These are phyloP conservation scores for Zostera marina DNA, from an alignment of 116 monocot genomes.

Conservation along the genomic window DNA sequence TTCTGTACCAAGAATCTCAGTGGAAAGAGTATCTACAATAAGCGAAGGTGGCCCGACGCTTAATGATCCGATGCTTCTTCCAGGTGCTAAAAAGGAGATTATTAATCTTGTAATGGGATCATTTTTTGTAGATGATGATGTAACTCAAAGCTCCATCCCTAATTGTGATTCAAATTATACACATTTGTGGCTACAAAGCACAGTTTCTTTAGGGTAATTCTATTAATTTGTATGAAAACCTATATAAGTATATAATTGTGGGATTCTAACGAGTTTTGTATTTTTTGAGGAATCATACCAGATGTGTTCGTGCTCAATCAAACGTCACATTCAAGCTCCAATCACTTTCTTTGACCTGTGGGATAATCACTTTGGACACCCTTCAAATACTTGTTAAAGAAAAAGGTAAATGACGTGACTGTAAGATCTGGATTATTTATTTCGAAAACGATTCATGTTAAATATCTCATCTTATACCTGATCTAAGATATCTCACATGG, in stretches of 20 bases:
- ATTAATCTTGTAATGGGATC: conserved; percentile 16
- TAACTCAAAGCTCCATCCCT: conserved; percentile 18
- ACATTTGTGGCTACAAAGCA: conserved; percentile 92
- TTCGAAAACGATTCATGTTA: no score
- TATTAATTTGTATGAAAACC: background rate
- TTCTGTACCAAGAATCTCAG: conserved; percentile 31
- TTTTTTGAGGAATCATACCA: conserved; percentile 6
- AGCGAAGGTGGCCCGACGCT: conserved; percentile 13
- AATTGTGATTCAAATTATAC: conserved; percentile 36
- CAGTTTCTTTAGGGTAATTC: conserved; percentile 76
- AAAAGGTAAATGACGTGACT: conserved; percentile 64
- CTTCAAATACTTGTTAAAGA: conserved; percentile 77
- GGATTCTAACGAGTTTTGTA: background rate
- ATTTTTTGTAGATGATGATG: conserved; percentile 19
- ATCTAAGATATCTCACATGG: no score
- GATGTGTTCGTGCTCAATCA: conserved; percentile 81
- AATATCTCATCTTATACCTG: no score
- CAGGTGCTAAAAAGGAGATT: conserved; percentile 27
- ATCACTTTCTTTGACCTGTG: conserved; percentile 87
- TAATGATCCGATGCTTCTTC: conserved; percentile 23
- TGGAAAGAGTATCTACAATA: conserved; percentile 18
- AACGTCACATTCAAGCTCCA: conserved; percentile 84
- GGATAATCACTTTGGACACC: conserved; percentile 84
- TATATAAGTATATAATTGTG: no score
- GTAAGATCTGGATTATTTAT: no score